Percentiles rank a stretch among this genome's conserved stretches.
These are phyloP conservation scores for Hortiboletus campestris DNA, from an alignment of 768 basidiomycete species.

Conservation along the genomic window DNA sequence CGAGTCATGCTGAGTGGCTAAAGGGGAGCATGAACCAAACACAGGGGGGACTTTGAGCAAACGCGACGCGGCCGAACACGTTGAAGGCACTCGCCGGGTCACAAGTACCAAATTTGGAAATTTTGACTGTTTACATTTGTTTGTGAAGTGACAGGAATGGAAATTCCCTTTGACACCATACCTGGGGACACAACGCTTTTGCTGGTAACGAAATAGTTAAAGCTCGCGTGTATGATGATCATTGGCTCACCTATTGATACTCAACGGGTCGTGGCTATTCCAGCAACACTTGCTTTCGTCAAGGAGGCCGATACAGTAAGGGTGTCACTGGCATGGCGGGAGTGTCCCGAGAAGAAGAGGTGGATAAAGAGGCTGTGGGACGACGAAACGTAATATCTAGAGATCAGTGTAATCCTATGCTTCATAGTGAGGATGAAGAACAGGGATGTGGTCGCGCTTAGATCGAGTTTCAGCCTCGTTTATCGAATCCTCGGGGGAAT, in stretches of 20 bases:
- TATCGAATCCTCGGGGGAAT: neutral
- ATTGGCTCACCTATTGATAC: neutral
- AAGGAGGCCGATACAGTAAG: neutral
- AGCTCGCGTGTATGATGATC: neutral
- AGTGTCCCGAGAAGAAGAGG: neutral
- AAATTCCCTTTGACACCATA: conserved; percentile 1
- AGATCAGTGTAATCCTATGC: neutral
- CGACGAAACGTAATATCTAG: neutral
- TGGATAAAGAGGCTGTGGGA: neutral
- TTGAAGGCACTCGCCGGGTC: conserved; percentile 1
- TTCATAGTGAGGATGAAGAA: neutral
- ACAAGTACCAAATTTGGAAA: conserved; percentile 20
- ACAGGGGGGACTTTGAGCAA: conserved; percentile 14
- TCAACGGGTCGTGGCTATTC: neutral
- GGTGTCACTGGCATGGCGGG: neutral
- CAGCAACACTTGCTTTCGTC: neutral
- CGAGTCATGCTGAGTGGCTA: conserved; percentile 36
- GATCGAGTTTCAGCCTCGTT: neutral
- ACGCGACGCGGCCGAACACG: conserved; percentile 14
- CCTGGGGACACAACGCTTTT: neutral
- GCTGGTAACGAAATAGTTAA: neutral
- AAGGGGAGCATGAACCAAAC: conserved; percentile 2
- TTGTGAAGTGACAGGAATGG: conserved; percentile 12
- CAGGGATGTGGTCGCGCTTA: neutral
- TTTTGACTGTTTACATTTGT: conserved; percentile 9